Evolutionary conservation across 768 basidiomycete genomes (phyloP), one percentile per base, ranked within the genome.

Genomic region (Auricularia heimuer): DNA sequence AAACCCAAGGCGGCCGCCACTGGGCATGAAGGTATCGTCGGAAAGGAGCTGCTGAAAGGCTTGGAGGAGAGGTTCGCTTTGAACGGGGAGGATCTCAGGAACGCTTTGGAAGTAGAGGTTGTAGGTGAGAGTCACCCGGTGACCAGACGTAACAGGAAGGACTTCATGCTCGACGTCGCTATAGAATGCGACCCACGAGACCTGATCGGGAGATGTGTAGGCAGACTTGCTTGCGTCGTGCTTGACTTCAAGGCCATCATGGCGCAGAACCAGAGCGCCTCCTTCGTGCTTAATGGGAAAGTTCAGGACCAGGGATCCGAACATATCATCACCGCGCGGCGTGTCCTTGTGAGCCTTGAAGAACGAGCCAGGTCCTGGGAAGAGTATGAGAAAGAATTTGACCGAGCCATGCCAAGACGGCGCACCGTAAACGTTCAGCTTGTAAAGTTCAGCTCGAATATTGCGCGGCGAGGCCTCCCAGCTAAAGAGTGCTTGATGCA

Each of bases 271-370:
- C 3, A 68, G 63, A 3, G 21, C 63, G 29, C 67, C 67, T 0
- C 67, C 67, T 66, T 68, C 58, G 61, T 64, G 63, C 0, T 68
- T 24, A 0, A 79, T 79, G 16, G 83, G 83, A 62, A 82, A 76
- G n/a, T 81, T 75, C 39, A 84, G 67, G 1, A 84, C 78, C 8
- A 86, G 75, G 1, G 83, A 83, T 1, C 80, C 83, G 44, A 85
- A 79, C 78, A 83, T 83, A 34, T 69, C 68, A 7, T 74, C 72
- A 7, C 72, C 69, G 7, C 78, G 77, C 4, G 80, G 81, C 0
- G 82, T 82, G 65, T 83, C 83, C 51, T 78, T 74, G 67, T 83
- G 83, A 0, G 78, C 47, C 67, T 81, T 82, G 75, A 83, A 84
- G 69, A 81, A 83, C 0, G 76, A 76, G 10, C 74, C 81, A 58